These are phyloP conservation scores for Cercospora citrullina DNA, from an alignment of 2,329 filamentous ascomycete genomes.

Conservation along the genomic window DNA sequence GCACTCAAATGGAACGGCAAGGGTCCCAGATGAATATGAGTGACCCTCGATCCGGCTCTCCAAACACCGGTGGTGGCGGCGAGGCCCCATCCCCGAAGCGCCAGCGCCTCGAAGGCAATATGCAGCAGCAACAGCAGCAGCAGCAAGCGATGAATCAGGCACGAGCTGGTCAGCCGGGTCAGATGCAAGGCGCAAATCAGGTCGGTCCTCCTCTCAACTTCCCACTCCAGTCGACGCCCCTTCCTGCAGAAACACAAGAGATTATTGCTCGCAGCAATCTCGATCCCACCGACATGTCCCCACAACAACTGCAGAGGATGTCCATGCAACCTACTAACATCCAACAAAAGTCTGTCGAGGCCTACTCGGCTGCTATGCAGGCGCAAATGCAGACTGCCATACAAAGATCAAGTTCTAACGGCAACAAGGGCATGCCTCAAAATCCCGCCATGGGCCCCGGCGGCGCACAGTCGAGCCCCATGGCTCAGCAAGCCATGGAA, in stretches of 20 bases:
- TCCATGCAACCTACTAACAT: conserved; percentile 55
- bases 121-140: conserved; percentile 61
- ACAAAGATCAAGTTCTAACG: conserved; percentile 60
- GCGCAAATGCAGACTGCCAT: conserved; percentile 80
- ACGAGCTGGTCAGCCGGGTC: conserved; percentile 35
- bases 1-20: conserved; percentile 78
- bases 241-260: conserved; percentile 30
- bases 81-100: conserved; percentile 84
- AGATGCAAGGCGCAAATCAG: conserved; percentile 36
- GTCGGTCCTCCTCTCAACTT: conserved; percentile 35
- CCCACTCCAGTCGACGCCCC: conserved; percentile 24
- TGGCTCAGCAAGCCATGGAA: conserved; percentile 59
- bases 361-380: conserved; percentile 81
- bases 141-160: conserved; percentile 38
- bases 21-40: conserved; percentile 84
- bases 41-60: conserved; percentile 76
- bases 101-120: conserved; percentile 73
- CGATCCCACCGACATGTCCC: conserved; percentile 70
- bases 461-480: conserved; percentile 38
- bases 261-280: conserved; percentile 65
- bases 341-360: conserved; percentile 81
- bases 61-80: conserved; percentile 66
- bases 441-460: conserved; percentile 58
- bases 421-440: conserved; percentile 67
- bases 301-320: conserved; percentile 71